These are phyloP conservation scores for Solanum medicagineum DNA, from an alignment of 257 asterid species.

Conservation along the genomic window DNA sequence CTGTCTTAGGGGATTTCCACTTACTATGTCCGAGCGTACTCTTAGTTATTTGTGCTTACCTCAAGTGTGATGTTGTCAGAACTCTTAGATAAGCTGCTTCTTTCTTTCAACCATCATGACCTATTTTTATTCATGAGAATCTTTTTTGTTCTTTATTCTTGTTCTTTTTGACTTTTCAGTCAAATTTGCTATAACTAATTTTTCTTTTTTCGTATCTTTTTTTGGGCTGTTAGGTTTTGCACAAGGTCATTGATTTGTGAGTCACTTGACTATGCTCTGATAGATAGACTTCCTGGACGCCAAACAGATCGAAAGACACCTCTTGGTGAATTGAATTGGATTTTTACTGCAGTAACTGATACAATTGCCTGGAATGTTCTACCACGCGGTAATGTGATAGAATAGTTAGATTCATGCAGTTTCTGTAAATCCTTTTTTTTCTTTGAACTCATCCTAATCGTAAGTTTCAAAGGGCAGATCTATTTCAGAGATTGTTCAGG, in stretches of 20 bases:
- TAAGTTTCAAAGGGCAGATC: constrained; percentile 42
- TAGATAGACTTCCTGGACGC: constrained; percentile 97
- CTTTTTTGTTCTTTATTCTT: background rate
- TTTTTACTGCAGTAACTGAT: constrained; percentile 94
- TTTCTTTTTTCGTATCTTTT: background rate
- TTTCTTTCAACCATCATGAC: background rate
- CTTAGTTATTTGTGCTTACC: background rate
- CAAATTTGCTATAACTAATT: background rate
- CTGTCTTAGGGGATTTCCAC: background rate
- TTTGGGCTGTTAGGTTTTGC: constrained; percentile 46
- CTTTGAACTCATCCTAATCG: background rate
- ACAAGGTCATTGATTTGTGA: constrained; percentile 78
- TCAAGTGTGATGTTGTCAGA: background rate
- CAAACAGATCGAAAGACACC: constrained; percentile 95
- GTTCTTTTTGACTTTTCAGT: background rate
- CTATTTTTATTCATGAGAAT: background rate
- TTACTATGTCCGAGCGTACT: background rate
- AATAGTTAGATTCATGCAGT: background rate
- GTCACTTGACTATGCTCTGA: constrained; percentile 69
- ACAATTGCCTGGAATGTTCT: constrained; percentile 99
- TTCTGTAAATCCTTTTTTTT: background rate
- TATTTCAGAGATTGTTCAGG: constrained; percentile 94
- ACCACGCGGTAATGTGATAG: constrained; percentile 65
- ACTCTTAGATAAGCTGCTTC: background rate
- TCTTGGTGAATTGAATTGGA: constrained; percentile 99